These are phyloP conservation scores for Mucor racemosus DNA, from an alignment of 371 early-diverging fungal genomes.

Conservation along the genomic window DNA sequence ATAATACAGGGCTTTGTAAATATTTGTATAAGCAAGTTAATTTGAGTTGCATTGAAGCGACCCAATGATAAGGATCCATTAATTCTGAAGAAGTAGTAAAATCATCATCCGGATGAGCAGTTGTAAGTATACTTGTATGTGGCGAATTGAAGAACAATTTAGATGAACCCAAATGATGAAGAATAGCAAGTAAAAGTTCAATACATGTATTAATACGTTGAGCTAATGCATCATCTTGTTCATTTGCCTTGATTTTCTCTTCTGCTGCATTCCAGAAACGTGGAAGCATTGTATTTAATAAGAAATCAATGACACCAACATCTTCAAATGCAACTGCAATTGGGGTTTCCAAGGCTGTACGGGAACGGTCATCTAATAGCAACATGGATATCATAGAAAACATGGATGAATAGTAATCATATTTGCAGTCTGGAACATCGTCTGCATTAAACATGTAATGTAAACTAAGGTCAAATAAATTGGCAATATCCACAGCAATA, in stretches of 20 bases:
- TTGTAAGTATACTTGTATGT: constrained; percentile 57
- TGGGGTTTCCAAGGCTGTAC: constrained; percentile 70
- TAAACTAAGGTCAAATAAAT: constrained; percentile 53
- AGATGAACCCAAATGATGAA: constrained; percentile 61
- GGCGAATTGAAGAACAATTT: constrained; percentile 60
- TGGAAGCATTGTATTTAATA: constrained; percentile 38
- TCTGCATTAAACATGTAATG: constrained; percentile 39
- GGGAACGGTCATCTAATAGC: constrained; percentile 59
- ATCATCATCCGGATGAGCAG: constrained; percentile 40
- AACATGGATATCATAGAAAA: constrained; percentile 54
- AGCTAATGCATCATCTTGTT: constrained; percentile 8
- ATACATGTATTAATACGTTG: constrained; percentile 51
- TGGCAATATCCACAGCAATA: constrained; percentile 52
- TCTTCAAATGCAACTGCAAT: constrained; percentile 71
- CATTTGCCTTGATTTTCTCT: constrained; percentile 23
- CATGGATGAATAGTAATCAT: constrained; percentile 59
- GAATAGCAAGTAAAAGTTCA: constrained; percentile 61
- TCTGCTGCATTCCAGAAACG: constrained; percentile 44
- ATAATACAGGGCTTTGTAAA: constrained; percentile 39
- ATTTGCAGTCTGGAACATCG: constrained; percentile 46
- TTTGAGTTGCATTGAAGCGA: constrained; percentile 58
- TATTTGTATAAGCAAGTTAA: constrained; percentile 52
- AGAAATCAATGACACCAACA: constrained; percentile 56
- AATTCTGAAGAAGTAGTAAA: constrained; percentile 21
- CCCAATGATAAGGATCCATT: constrained; percentile 67